Evolutionary conservation across 441 rosid species (phyloP).

Genomic region (Brassica balearica): DNA sequence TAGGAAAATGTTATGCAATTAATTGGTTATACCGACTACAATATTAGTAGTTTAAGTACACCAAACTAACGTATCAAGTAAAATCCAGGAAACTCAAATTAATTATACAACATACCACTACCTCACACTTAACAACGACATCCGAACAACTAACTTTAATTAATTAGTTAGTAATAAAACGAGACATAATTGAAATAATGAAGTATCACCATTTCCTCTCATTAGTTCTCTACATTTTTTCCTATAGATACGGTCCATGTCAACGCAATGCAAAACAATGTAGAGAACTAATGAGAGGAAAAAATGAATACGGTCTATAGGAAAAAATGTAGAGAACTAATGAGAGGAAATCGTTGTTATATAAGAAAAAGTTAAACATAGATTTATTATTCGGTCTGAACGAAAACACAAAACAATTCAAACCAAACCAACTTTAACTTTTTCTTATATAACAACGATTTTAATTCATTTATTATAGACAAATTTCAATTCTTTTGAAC

Average conservation of each 20-base stretch:
- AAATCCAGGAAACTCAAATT: not conserved
- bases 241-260: not conserved
- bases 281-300: too few species aligned
- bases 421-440: too few species aligned
- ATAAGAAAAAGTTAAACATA: too few species aligned
- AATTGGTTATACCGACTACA: conserved; percentile 3
- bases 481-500: not conserved
- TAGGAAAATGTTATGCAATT: not conserved
- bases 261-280: too few species aligned
- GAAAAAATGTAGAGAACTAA: too few species aligned
- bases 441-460: too few species aligned
- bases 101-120: conserved; percentile 6
- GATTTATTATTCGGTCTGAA: too few species aligned
- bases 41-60: not conserved
- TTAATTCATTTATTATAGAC: not conserved
- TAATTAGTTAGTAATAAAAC: not conserved
- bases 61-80: conserved; percentile 16
- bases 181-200: conserved; percentile 5
- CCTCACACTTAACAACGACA: conserved; percentile 23
- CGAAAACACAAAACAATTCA: too few species aligned
- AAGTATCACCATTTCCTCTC: not conserved
- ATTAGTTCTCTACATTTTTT: not conserved
- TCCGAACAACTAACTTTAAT: conserved; percentile 11
- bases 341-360: too few species aligned
- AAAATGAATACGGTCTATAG: too few species aligned